Base-by-base conservation (phyloP, 2,329 filamentous ascomycete species). In the Dothistroma pini region DNA sequence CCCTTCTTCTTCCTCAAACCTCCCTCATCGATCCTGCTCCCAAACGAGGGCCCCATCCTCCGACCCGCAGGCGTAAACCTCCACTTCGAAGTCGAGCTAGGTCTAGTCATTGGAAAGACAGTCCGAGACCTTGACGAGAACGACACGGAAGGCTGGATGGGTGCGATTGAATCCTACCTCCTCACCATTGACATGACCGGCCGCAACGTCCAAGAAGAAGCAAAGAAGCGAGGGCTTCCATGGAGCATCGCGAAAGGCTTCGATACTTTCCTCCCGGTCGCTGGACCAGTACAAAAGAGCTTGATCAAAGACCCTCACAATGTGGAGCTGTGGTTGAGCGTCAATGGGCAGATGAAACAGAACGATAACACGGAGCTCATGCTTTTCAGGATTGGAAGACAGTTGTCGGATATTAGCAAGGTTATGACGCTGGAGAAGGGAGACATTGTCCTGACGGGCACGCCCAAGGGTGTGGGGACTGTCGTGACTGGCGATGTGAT, bases 1-100 rank as follows among this genome's bases (percentile, higher is more conserved):
- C 95, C 95, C 29, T 97, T 99, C 80, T 99, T 97, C 87, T 99
- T 99, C 84, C 85, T 97, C 69, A 99, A 99, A 83, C 95, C 95
- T 1, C 80, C 93, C 0, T 91, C 89, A 47, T 90, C 92, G 3
- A 90, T 99, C 69, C 84, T 97, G 4, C 83, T 89, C 22, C 91
- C 91, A 0, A 84, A 86, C 31, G 84, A 86, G 59, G 93, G 93
- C 0, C 88, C 93, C 2, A 86, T 96, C 53, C 83, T 96, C 68
- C 86, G 89, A 50, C 95, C 95, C 49, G 85, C 83, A 70, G 93
- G 93, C 65, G 88, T 96, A 47, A 89, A 87, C 69, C 82, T 97
- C 72, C 93, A 97, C 80, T 96, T 93, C 79, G 95, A 99, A 80
- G 89, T 99, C 62, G 95, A 99, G 80, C 84, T 99, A 63, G 95